phyloP scores from a whole-genome alignment of 2,329 filamentous ascomycete genomes.

The Phyllosticta citribraziliensis region DNA sequence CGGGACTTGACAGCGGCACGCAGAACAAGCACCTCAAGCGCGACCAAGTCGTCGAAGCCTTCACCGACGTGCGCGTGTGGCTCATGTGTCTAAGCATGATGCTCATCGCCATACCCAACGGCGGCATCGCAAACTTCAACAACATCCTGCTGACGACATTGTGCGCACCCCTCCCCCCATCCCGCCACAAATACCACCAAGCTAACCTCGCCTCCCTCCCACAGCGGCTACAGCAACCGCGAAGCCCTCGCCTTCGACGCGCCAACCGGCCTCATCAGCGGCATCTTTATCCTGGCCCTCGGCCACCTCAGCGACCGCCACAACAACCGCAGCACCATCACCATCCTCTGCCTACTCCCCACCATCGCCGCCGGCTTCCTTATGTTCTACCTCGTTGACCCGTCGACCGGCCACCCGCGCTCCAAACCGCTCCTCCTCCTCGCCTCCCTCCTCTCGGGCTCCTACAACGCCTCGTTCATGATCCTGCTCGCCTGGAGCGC shows the following conservation, averaged over 20 bases:
- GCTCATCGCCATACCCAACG: slow-evolving; percentile 31
- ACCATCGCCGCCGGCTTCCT: slow-evolving; percentile 37
- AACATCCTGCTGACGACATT: slow-evolving; percentile 31
- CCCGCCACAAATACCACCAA: too few species aligned
- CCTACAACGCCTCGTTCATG: slow-evolving; percentile 30
- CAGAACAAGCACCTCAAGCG: slow-evolving; percentile 10
- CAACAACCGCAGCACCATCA: slow-evolving; percentile 26
- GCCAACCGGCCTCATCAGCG: slow-evolving; percentile 34
- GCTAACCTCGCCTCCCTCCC: neutral
- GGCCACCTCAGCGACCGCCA: slow-evolving; percentile 30
- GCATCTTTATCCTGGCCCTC: slow-evolving; percentile 31
- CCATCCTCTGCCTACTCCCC: slow-evolving; percentile 36
- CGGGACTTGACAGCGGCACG: slow-evolving; percentile 3
- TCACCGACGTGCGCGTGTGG: slow-evolving; percentile 17
- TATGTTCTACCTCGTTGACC: slow-evolving; percentile 27
- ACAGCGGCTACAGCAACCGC: slow-evolving; percentile 31
- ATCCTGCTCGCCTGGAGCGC: slow-evolving; percentile 35
- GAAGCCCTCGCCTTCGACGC: slow-evolving; percentile 36
- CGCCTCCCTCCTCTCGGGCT: slow-evolving; percentile 24
- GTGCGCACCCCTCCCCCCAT: neutral
- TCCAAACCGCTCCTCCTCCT: slow-evolving; percentile 28
- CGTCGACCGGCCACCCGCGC: slow-evolving; percentile 15
- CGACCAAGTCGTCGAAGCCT: slow-evolving; percentile 9
- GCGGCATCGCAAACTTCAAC: slow-evolving; percentile 34
- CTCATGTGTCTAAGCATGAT: slow-evolving; percentile 28